These are phyloP conservation scores for Iris macrosiphon DNA, from an alignment of 106 monocot genomes.

Conservation along the genomic window DNA sequence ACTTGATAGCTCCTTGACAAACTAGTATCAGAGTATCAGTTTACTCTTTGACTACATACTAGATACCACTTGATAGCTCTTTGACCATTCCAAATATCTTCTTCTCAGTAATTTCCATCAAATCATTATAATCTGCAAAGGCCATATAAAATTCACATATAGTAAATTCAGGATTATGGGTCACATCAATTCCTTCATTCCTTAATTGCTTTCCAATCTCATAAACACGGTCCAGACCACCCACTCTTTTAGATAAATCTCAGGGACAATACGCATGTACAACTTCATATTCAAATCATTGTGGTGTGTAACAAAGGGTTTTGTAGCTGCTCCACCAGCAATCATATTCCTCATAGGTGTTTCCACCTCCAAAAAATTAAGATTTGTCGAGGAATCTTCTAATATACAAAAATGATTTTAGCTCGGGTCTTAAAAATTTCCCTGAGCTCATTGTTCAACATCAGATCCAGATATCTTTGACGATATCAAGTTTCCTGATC, in stretches of 20 bases:
- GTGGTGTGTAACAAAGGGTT: constrained; percentile 72
- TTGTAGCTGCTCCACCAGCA: constrained; percentile 88
- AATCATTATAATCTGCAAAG: too few species aligned
- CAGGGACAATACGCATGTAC: constrained; percentile 84
- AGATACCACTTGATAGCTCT: too few species aligned
- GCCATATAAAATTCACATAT: too few species aligned
- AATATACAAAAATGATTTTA: constrained; percentile 45
- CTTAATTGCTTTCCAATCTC: too few species aligned
- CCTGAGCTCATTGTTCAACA: too few species aligned
- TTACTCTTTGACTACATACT: too few species aligned
- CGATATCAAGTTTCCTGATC: constrained; percentile 89
- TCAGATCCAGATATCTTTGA: too few species aligned
- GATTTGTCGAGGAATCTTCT: constrained; percentile 53
- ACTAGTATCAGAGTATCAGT: too few species aligned
- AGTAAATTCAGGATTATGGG: too few species aligned
- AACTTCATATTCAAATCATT: constrained; percentile 85
- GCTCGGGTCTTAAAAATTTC: too few species aligned
- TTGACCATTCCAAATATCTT: constrained; percentile 53
- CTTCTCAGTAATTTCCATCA: constrained; percentile 75
- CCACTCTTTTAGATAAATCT: constrained; percentile 79
- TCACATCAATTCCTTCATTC: constrained; percentile 89
- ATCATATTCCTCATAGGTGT: too few species aligned
- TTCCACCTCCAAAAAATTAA: constrained; percentile 78
- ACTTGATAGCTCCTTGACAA: too few species aligned
- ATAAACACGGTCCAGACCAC: constrained; percentile 76